These are phyloP conservation scores for Malus hybrid DNA, from an alignment of 331 rosid genomes.

Conservation along the genomic window DNA sequence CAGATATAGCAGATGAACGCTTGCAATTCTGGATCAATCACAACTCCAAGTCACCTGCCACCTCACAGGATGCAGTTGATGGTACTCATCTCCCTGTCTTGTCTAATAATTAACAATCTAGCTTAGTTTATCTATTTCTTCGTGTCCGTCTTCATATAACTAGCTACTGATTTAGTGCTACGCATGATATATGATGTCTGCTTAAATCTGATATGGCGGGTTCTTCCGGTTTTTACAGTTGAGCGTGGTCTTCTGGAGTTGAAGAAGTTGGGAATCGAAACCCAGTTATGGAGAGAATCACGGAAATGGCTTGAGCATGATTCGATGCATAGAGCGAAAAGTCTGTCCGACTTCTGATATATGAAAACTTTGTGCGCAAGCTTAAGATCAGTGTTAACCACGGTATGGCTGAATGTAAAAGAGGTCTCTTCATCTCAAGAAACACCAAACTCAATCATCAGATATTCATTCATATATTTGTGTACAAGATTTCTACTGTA, in stretches of 20 bases:
- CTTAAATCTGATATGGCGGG: not conserved
- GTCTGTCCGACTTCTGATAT: constrained; percentile 48
- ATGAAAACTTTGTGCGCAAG: not conserved
- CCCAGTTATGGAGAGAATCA: constrained; percentile 72
- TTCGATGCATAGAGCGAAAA: constrained; percentile 17
- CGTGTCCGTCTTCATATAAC: not conserved
- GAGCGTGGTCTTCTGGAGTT: constrained; percentile 70
- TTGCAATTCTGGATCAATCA: constrained; percentile 61
- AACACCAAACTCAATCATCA: not conserved
- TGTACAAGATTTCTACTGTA: not conserved
- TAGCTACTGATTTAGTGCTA: not conserved
- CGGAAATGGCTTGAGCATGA: constrained; percentile 59
- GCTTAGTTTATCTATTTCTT: not conserved
- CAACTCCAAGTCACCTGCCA: constrained; percentile 19
- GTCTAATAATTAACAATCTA: not conserved
- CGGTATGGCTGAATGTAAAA: not conserved
- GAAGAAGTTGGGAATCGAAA: constrained; percentile 72
- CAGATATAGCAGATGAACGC: constrained; percentile 78
- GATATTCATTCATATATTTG: not conserved
- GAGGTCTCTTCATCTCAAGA: not conserved
- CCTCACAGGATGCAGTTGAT: constrained; percentile 84
- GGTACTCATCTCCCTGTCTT: constrained; percentile 32
- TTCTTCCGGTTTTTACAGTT: constrained; percentile 33
- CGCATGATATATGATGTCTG: not conserved
- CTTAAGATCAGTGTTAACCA: not conserved